Evolutionary conservation across 2,329 filamentous ascomycete species (phyloP), one percentile per base, ranked within the genome.

Genomic region (Chaetomium strumarium): DNA sequence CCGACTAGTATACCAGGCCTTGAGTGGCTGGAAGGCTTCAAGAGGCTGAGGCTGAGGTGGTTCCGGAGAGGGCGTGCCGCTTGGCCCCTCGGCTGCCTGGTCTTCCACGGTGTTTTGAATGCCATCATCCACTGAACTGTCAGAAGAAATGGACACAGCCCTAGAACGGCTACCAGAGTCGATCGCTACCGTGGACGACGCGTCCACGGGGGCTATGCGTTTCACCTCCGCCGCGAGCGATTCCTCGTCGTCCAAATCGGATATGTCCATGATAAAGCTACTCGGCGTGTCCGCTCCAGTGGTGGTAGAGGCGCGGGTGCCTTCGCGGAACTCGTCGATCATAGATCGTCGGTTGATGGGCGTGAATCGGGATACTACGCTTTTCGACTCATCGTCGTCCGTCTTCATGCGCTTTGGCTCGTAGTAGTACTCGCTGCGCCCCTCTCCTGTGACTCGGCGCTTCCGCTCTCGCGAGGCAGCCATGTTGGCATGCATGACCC

Each of bases 401-500:
- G 30, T 20, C 40, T 29, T 54, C 24, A 13, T 37, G 5, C 36
- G 40, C 19, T 52, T 52, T 2, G n/a, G n/a, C 5, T n/a, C n/a
- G n/a, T 20, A 14, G 14, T 13, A 16, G 1, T 13, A 19, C 6
- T 33, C 36, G 41, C 5, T n/a, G 24, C 16, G 12, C 3, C 34
- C 19, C 11, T 9, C 30, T 5, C 6, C 13, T 2, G 31, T 6
- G 10, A 14, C 11, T 1, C 40, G 12, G 13, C 37, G 40, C 16
- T 51, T 52, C 19, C 29, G 43, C 10, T 36, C 39, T 38, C 46
- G 43, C 7, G 39, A 29, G 2, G 31, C 29, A 5, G 24, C 34
- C 44, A 49, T 51, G 46, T 57, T 55, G 36, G 46, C 39, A 9
- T 47, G 17, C 52, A 55, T 55, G 5, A 53, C 46, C 16, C 53